phyloP scores from a whole-genome alignment of 192 early-diverging fungal genomes.

The Backusella macrospora region DNA sequence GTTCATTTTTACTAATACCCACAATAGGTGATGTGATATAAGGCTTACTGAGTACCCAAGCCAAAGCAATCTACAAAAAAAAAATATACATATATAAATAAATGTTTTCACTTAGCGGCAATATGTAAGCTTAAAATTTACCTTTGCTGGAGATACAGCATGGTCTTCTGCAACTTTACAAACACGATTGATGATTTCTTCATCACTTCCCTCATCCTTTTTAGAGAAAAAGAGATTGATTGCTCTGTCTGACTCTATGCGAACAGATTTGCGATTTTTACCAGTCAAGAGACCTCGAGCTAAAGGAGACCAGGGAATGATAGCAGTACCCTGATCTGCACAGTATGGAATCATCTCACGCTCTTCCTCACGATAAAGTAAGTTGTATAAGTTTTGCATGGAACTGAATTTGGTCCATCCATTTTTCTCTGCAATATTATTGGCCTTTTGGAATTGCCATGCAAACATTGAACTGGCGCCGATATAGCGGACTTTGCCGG shows the following conservation, averaged over 20 bases:
- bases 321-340: constrained; percentile 43
- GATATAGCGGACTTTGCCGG: constrained; percentile 45
- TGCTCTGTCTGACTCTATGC: neutral
- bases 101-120: neutral
- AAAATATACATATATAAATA: no score
- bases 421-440: constrained; percentile 50
- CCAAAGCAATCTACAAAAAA: constrained; percentile 25
- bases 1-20: constrained; percentile 27
- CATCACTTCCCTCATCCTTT: neutral
- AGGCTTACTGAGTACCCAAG: constrained; percentile 27
- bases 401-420: constrained; percentile 52
- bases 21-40: constrained; percentile 26
- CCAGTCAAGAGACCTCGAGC: constrained; percentile 48
- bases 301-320: constrained; percentile 53
- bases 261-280: constrained; percentile 4
- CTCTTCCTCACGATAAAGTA: constrained; percentile 56
- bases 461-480: constrained; percentile 39
- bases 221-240: neutral
- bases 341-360: constrained; percentile 57
- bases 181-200: constrained; percentile 27
- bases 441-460: constrained; percentile 53
- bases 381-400: constrained; percentile 52
- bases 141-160: constrained; percentile 19
- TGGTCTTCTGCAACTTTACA: constrained; percentile 23
- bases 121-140: constrained; percentile 29